Conservation (phyloP, 768 basidiomycete species). For the Hericium erinaceus region DNA sequence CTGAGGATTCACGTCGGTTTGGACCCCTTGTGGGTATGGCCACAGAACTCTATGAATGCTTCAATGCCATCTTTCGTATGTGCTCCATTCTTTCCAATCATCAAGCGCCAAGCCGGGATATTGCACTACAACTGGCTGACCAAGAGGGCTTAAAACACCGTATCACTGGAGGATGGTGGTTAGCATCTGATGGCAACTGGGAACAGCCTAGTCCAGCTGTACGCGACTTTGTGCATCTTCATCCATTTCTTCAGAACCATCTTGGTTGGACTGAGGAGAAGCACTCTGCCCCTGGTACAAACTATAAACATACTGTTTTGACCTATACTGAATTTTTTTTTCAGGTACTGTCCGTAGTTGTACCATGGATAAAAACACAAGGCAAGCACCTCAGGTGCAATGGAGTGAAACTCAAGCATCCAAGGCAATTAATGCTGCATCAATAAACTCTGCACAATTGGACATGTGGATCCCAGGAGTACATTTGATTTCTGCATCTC, state of each 20-base stretch:
- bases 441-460: too few species aligned
- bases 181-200: background rate
- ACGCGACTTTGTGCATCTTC: background rate
- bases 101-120: constrained; percentile 31
- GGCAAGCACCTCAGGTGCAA: too few species aligned
- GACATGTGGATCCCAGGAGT: too few species aligned
- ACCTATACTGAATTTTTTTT: too few species aligned
- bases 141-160: constrained; percentile 24
- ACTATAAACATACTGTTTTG: too few species aligned
- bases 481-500: too few species aligned
- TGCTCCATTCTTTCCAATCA: constrained; percentile 32
- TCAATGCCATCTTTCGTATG: constrained; percentile 29
- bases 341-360: too few species aligned
- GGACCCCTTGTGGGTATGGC: constrained; percentile 24
- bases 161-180: constrained; percentile 22
- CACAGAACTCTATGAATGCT: constrained; percentile 29
- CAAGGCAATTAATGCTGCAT: background rate
- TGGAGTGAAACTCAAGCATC: too few species aligned
- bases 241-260: background rate
- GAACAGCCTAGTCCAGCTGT: background rate
- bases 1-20: constrained; percentile 20
- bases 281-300: background rate
- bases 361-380: too few species aligned
- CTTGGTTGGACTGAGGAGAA: background rate
- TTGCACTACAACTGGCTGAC: constrained; percentile 24